These are phyloP conservation scores for Beauveria scarabaeidicola DNA, from an alignment of 2,329 filamentous ascomycete genomes.

Conservation along the genomic window DNA sequence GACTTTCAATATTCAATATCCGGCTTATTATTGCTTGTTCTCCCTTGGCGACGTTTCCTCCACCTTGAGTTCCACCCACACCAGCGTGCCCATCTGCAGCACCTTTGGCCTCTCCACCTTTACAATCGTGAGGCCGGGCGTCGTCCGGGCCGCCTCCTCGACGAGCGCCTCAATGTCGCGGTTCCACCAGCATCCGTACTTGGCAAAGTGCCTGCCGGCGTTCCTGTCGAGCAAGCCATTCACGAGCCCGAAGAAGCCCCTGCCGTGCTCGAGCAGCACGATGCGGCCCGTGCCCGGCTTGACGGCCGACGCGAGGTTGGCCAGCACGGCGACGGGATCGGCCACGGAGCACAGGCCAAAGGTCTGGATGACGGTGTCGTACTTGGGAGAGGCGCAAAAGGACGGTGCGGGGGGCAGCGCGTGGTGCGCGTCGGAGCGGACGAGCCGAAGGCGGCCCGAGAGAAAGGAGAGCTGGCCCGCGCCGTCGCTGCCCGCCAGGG, in stretches of 20 bases:
- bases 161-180: slow-evolving; percentile 51
- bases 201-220: slow-evolving; percentile 46
- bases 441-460: slow-evolving; percentile 35
- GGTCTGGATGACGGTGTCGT: slow-evolving; percentile 56
- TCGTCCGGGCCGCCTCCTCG: slow-evolving; percentile 34
- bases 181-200: slow-evolving; percentile 63
- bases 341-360: slow-evolving; percentile 57
- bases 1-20: background rate
- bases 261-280: slow-evolving; percentile 54
- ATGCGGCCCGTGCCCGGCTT: slow-evolving; percentile 50
- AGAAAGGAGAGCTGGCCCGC: slow-evolving; percentile 31
- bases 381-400: slow-evolving; percentile 28
- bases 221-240: slow-evolving; percentile 48
- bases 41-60: slow-evolving; percentile 13
- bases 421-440: slow-evolving; percentile 39
- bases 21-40: background rate
- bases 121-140: slow-evolving; percentile 50
- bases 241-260: slow-evolving; percentile 44
- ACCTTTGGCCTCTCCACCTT: slow-evolving; percentile 42
- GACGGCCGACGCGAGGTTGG: slow-evolving; percentile 43
- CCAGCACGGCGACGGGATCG: slow-evolving; percentile 45
- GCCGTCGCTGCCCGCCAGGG: slow-evolving; percentile 26
- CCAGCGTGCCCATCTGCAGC: slow-evolving; percentile 48
- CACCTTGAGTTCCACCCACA: slow-evolving; percentile 49
- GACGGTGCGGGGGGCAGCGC: slow-evolving; percentile 32